Percentiles rank a stretch among this genome's conserved stretches.
Conservation (phyloP, 768 basidiomycete genomes). For the Trametes elegans region DNA sequence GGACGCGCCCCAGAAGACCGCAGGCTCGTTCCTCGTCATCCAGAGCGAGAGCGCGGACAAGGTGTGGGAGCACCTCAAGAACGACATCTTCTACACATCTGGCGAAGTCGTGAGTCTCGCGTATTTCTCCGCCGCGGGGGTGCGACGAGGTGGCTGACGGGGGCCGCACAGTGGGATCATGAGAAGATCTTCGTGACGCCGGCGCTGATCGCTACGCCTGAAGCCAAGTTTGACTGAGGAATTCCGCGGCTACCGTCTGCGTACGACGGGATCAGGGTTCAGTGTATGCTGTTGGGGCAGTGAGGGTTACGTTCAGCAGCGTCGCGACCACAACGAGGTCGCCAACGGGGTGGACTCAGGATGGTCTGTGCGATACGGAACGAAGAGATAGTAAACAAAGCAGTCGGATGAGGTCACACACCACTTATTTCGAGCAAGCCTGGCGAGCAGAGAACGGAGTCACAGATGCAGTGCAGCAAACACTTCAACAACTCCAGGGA, state of each 20-base stretch:
- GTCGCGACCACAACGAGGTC: too few relatives aligned
- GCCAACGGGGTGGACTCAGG: too few relatives aligned
- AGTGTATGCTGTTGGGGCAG: not conserved
- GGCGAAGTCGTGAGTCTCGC: constrained; percentile 16
- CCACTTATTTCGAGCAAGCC: too few relatives aligned
- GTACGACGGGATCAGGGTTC: not conserved
- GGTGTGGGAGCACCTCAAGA: constrained; percentile 4
- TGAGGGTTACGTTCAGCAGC: too few relatives aligned
- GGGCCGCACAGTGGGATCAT: constrained; percentile 1
- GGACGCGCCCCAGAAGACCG: not conserved
- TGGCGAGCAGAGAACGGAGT: too few relatives aligned
- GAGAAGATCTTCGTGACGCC: not conserved
- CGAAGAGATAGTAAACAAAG: too few relatives aligned
- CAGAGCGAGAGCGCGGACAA: not conserved
- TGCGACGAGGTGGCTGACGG: too few relatives aligned
- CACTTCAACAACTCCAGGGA: too few relatives aligned
- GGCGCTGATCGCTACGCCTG: not conserved
- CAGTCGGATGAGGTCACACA: too few relatives aligned
- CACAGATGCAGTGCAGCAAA: too few relatives aligned
- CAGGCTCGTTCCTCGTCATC: constrained; percentile 1
- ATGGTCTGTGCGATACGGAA: too few relatives aligned
- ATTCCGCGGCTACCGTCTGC: not conserved
- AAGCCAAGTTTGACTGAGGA: constrained; percentile 25
- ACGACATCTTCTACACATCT: constrained; percentile 11
- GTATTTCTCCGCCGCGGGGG: too few relatives aligned